These are phyloP conservation scores for Petunia secreta DNA, from an alignment of 257 asterid species.

Conservation along the genomic window DNA sequence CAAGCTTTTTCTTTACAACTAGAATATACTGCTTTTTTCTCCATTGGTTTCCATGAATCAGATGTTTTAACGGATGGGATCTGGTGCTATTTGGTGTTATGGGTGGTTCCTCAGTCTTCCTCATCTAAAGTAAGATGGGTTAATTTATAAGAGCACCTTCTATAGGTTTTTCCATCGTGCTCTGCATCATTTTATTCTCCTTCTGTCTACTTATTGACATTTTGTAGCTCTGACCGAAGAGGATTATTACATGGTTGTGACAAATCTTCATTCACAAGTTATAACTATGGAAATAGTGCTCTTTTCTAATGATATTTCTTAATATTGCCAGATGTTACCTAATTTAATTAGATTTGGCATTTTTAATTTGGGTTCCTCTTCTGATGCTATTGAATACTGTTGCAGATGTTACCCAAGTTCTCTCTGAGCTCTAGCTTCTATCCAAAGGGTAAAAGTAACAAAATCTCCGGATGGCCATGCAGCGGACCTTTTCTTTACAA, in stretches of 20 bases:
- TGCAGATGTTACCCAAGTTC: constrained; percentile 49
- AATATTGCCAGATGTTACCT: constrained; percentile 47
- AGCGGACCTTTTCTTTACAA: constrained; percentile 40
- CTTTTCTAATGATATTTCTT: constrained; percentile 22
- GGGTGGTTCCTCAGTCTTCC: constrained; percentile 65
- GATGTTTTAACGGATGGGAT: constrained; percentile 85
- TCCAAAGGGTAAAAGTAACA: constrained; percentile 79
- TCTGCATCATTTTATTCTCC: constrained; percentile 54
- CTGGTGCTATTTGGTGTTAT: constrained; percentile 79
- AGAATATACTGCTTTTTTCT: neutral
- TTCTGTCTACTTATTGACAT: constrained; percentile 61
- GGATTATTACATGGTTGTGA: constrained; percentile 74
- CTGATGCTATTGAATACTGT: constrained; percentile 19
- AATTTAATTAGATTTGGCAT: too few species aligned
- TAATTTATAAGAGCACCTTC: constrained; percentile 63
- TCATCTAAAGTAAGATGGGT: constrained; percentile 59
- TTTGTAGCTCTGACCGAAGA: constrained; percentile 59
- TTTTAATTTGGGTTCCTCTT: neutral
- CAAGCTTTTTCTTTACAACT: neutral
- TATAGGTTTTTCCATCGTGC: constrained; percentile 63
- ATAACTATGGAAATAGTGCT: neutral
- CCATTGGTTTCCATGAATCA: constrained; percentile 26
- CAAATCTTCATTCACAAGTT: neutral
- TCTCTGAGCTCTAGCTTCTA: constrained; percentile 68
- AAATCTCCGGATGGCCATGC: constrained; percentile 81